phyloP scores from a whole-genome alignment of 2,329 filamentous ascomycete genomes.

The Nakataea oryzae region DNA sequence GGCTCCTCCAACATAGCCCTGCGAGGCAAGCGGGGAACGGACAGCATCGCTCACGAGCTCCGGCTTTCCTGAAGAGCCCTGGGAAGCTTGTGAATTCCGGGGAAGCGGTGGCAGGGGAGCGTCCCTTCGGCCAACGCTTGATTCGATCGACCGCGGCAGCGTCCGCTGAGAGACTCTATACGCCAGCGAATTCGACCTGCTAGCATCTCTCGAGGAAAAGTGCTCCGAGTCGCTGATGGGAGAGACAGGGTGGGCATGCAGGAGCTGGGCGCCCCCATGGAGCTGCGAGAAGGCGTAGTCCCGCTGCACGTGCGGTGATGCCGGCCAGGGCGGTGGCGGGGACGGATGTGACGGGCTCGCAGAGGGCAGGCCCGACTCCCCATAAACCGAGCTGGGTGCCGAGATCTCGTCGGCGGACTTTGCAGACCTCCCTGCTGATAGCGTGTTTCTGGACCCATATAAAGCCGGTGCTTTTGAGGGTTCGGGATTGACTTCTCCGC shows the following conservation, averaged over 20 bases:
- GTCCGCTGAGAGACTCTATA: background rate
- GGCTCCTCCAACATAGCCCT: background rate
- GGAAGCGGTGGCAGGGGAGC: slow-evolving; percentile 2
- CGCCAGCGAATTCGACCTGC: slow-evolving; percentile 2
- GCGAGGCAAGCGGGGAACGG: background rate
- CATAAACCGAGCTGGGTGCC: background rate
- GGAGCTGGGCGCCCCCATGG: background rate
- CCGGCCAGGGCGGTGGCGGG: slow-evolving; percentile 1
- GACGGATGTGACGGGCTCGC: background rate
- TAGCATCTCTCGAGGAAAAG: background rate
- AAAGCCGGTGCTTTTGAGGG: background rate
- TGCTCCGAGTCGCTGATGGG: background rate
- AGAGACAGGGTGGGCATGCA: background rate
- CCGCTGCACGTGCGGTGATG: background rate
- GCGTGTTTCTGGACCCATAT: background rate
- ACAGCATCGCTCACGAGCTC: background rate
- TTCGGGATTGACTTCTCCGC: background rate
- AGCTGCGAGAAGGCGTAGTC: slow-evolving; percentile 3
- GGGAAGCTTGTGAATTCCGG: background rate
- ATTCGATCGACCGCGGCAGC: background rate
- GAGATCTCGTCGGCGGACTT: background rate
- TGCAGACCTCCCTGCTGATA: background rate
- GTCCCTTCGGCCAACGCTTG: background rate
- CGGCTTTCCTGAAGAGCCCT: background rate
- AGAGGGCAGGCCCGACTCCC: background rate